These are phyloP conservation scores for Mycena indigotica DNA, from an alignment of 768 basidiomycete genomes.

Conservation along the genomic window DNA sequence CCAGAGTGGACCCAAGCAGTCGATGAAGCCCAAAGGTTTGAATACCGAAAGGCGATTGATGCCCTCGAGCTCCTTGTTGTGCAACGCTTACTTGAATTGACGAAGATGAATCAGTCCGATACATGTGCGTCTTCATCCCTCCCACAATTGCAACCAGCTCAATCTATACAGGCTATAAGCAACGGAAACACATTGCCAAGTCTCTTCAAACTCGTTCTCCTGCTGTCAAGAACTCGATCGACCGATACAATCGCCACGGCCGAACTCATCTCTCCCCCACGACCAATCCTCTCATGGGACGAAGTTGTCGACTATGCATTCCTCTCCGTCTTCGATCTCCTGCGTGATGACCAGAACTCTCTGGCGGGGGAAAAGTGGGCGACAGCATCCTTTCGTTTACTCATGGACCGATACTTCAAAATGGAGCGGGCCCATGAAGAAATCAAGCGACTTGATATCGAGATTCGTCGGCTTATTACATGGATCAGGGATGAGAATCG, in stretches of 20 bases:
- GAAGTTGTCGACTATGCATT: no score
- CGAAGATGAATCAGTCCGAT: no score
- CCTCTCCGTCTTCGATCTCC: no score
- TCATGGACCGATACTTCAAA: no score
- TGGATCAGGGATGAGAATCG: no score
- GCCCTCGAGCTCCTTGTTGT: constrained; percentile 20
- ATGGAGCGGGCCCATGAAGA: neutral
- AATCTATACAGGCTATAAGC: constrained; percentile 25
- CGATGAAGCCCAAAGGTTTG: neutral
- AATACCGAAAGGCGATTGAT: constrained; percentile 16
- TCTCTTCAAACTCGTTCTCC: constrained; percentile 23
- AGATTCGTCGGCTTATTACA: no score
- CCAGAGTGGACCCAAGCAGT: constrained; percentile 15
- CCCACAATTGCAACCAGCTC: no score
- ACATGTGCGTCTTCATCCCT: constrained; percentile 21
- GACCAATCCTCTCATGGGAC: constrained; percentile 22
- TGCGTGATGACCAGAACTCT: no score
- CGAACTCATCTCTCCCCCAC: constrained; percentile 2
- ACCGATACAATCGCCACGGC: constrained; percentile 23
- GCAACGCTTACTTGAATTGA: constrained; percentile 21
- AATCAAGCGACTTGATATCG: neutral
- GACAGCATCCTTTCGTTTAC: neutral
- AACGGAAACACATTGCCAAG: no score
- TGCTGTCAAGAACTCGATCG: constrained; percentile 24
- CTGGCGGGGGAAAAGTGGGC: neutral